phyloP scores from a whole-genome alignment of 805 yeast genomes.

The Sugiyamaella marilandica region DNA sequence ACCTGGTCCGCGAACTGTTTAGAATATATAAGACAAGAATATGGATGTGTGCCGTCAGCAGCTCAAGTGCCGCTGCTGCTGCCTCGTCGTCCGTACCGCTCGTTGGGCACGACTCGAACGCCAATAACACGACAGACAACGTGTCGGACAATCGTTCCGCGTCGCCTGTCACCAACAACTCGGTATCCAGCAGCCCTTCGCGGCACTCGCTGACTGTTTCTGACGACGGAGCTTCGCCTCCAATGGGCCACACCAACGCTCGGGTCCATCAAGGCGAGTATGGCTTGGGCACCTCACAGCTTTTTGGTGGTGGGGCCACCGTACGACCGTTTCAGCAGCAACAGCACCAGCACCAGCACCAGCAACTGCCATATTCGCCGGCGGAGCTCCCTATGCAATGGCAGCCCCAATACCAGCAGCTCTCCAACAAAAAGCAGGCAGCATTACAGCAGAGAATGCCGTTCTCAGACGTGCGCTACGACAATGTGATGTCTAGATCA shows the following conservation, averaged over 20 bases:
- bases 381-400: conserved; percentile 1
- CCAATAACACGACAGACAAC: background rate
- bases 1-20: conserved; percentile 69
- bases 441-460: conserved; percentile 4
- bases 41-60: conserved; percentile 76
- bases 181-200: conserved; percentile 3
- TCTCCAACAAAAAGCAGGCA: background rate
- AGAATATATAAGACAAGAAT: conserved; percentile 73
- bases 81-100: background rate
- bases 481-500: background rate
- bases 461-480: conserved; percentile 1
- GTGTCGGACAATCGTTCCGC: background rate
- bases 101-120: background rate
- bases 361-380: background rate
- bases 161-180: background rate
- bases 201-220: background rate
- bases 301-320: background rate
- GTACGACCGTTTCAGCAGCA: background rate
- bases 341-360: conserved; percentile 3
- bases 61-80: conserved; percentile 8
- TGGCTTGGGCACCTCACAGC: conserved; percentile 9
- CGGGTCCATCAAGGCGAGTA: conserved; percentile 4
- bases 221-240: conserved; percentile 1
- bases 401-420: background rate
- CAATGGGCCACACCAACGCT: background rate